phyloP scores from a whole-genome alignment of 345 rosid species.

The Brassica juncea region DNA sequence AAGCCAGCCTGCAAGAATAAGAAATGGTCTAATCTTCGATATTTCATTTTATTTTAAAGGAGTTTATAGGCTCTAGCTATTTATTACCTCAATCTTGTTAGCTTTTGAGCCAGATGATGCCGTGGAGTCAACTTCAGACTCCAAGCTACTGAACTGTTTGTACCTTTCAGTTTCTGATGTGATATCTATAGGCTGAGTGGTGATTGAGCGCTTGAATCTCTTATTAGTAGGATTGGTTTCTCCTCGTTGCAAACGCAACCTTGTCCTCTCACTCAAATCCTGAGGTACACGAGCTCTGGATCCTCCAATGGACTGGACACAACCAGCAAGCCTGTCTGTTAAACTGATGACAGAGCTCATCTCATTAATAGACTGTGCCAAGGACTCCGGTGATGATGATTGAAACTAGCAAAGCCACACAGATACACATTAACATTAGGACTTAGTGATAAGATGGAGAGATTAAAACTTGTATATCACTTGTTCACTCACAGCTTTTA shows the following conservation, averaged over 20 bases:
- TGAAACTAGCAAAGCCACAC: constrained; percentile 50
- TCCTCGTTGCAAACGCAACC: constrained; percentile 61
- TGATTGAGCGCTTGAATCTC: constrained; percentile 68
- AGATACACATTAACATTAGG: neutral
- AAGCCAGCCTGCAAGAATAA: constrained; percentile 51
- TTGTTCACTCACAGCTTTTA: constrained; percentile 63
- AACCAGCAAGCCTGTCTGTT: constrained; percentile 72
- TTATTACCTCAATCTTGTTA: constrained; percentile 63
- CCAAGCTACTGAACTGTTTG: constrained; percentile 59
- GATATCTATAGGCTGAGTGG: constrained; percentile 62
- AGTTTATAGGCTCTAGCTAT: neutral
- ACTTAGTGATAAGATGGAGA: constrained; percentile 10
- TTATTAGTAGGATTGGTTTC: constrained; percentile 53
- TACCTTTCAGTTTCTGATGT: constrained; percentile 59
- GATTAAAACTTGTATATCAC: neutral
- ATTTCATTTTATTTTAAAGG: neutral
- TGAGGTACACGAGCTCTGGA: constrained; percentile 76
- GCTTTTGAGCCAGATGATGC: constrained; percentile 67
- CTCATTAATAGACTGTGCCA: constrained; percentile 67
- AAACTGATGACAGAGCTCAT: constrained; percentile 73
- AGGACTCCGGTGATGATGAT: constrained; percentile 54
- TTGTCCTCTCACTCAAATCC: constrained; percentile 75
- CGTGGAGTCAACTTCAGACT: constrained; percentile 70
- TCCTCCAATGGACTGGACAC: constrained; percentile 69
- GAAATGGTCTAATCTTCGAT: neutral